Evolutionary conservation across 1,284 basidiomycete species (phyloP).

Genomic region (Microbotryomycetes sp.): DNA sequence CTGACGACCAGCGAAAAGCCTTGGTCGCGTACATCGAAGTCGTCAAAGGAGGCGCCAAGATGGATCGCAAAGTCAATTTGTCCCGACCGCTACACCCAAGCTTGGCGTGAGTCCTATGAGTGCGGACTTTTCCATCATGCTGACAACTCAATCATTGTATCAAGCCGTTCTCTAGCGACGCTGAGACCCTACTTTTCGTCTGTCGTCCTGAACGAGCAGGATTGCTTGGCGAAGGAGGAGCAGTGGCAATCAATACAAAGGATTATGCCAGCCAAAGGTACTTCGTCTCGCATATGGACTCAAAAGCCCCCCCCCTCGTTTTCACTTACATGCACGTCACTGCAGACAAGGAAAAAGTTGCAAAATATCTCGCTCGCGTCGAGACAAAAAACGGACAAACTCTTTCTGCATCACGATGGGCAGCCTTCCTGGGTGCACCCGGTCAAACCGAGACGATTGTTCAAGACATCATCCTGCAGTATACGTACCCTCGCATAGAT

Average conservation of each 20-base stretch:
- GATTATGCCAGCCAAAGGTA: slow-evolving; percentile 60
- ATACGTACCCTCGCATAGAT: slow-evolving; percentile 94
- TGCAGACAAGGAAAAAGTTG: too few relatives aligned
- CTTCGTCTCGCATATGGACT: too few relatives aligned
- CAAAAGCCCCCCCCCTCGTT: too few relatives aligned
- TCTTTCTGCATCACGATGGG: slow-evolving; percentile 20
- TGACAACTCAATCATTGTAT: too few relatives aligned
- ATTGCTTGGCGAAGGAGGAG: slow-evolving; percentile 65
- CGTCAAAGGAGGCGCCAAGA: slow-evolving; percentile 72
- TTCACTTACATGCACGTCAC: too few relatives aligned
- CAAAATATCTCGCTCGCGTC: slow-evolving; percentile 31
- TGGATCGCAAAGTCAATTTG: slow-evolving; percentile 76
- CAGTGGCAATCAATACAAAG: slow-evolving; percentile 70
- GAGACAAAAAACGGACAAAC: neutral
- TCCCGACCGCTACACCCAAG: slow-evolving; percentile 57
- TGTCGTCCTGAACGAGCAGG: slow-evolving; percentile 75
- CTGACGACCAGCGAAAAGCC: slow-evolving; percentile 81
- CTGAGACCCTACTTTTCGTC: slow-evolving; percentile 56
- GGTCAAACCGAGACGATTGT: slow-evolving; percentile 44
- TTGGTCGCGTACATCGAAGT: slow-evolving; percentile 83
- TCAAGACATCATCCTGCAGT: slow-evolving; percentile 86
- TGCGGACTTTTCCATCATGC: neutral
- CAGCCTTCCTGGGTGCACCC: neutral
- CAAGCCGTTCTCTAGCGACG: slow-evolving; percentile 45
- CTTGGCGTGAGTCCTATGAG: slow-evolving; percentile 57